Evolutionary conservation across 108 stramenopile genomes (phyloP).

Genomic region (Thalassiosira profunda): DNA sequence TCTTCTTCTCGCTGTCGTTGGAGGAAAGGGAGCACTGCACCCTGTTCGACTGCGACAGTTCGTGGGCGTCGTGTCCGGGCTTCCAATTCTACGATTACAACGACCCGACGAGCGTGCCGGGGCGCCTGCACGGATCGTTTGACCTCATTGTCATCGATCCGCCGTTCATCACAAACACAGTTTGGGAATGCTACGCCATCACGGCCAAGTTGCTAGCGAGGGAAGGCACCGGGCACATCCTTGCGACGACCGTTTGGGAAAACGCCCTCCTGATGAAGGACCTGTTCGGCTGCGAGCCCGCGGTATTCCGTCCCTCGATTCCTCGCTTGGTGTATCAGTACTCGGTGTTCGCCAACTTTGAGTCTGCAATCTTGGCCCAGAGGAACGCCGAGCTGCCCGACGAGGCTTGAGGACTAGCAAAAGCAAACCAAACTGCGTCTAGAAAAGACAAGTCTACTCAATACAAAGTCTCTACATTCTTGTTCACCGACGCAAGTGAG

Average conservation of each 20-base stretch:
- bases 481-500: no score
- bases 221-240: constrained; percentile 21
- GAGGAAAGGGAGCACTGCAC: constrained; percentile 41
- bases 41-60: constrained; percentile 67
- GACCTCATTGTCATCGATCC: constrained; percentile 84
- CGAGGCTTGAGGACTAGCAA: no score
- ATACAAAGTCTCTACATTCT: no score
- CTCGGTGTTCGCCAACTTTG: constrained; percentile 48
- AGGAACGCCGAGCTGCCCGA: constrained; percentile 37
- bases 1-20: constrained; percentile 61
- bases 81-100: constrained; percentile 75
- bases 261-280: constrained; percentile 43
- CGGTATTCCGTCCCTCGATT: constrained; percentile 41
- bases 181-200: constrained; percentile 74
- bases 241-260: constrained; percentile 54
- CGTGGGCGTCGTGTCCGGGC: constrained; percentile 56
- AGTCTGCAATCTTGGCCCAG: constrained; percentile 9
- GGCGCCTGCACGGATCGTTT: constrained; percentile 40
- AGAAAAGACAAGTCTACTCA: no score
- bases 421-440: no score
- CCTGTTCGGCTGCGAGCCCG: constrained; percentile 44
- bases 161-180: constrained; percentile 81
- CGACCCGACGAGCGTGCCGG: constrained; percentile 48
- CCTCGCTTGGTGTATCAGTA: constrained; percentile 65
- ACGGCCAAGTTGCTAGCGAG: constrained; percentile 42